Evolutionary conservation across 148 eudicot genomes (phyloP), one percentile per base, ranked within the genome.

Genomic region (Salicornia ramosissima): DNA sequence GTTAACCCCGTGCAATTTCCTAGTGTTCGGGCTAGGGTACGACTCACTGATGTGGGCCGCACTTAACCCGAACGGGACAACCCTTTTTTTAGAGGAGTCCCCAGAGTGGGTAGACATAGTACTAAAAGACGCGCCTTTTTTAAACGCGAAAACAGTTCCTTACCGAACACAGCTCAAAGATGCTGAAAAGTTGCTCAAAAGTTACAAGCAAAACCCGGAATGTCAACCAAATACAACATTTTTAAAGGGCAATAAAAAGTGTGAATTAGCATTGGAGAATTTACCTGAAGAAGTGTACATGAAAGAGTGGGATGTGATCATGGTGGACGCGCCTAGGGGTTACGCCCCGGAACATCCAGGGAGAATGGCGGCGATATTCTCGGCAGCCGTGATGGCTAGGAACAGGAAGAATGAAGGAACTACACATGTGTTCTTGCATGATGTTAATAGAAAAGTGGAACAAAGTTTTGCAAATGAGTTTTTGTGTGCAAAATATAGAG

Each of bases 301-400:
- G 2, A 75, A 15, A 22, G 86, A 83, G 52, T 83, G 87, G 84
- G 87, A 80, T 33, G 74, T 81, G 70, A 84, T 81, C 16, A 81
- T 81, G 87, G 67, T 84, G 18, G 84, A 84, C 62, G 84, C 87
- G 22, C 87, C 84, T 2, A 65, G 67, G 29, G 87, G 87, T 26
- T 84, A 72, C 64, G 52, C 40, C 1, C 61, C 72, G 1, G 76
- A 57, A 12, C 72, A 72, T 10, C 87, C 87, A 0, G 87, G 87
- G 67, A 51, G 87, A 66, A 84, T 84, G 87, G 80, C 74, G 3
- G 87, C 84, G 28, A 79, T 84, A 1, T 84, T 56, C 30, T 75
- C 87, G 0, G 80, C 80, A 11, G 80, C 82, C 1, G 82, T 84
- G 51, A 84, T 84, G 84, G 84, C 84, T 2, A 61, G 87, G 33